phyloP scores from a whole-genome alignment of 2,329 filamentous ascomycete species.

The Ceratocystis papillata region DNA sequence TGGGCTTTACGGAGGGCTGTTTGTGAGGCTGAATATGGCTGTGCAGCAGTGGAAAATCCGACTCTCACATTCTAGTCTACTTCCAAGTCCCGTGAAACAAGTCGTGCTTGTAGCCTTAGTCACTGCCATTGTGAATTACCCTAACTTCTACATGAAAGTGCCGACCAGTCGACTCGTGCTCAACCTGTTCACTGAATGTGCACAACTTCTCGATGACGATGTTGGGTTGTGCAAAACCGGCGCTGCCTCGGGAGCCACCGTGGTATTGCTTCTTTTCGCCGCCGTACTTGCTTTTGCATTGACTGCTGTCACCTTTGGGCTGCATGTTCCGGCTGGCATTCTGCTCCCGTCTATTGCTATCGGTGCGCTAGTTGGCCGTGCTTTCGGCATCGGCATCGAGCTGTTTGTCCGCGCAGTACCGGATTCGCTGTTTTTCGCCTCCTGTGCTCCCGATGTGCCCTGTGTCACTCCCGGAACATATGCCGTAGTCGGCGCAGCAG shows the following conservation, averaged over 20 bases:
- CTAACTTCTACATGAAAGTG: conserved; percentile 90
- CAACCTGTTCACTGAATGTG: conserved; percentile 84
- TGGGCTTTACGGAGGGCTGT: conserved; percentile 86
- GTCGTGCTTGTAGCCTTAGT: conserved; percentile 68
- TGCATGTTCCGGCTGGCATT: conserved; percentile 90
- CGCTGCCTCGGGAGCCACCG: conserved; percentile 56
- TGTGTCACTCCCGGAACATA: conserved; percentile 94
- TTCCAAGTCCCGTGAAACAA: conserved; percentile 65
- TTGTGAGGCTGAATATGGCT: conserved; percentile 88
- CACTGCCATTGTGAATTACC: conserved; percentile 85
- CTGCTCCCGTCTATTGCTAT: conserved; percentile 95
- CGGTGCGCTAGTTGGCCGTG: conserved; percentile 78
- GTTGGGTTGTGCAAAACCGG: conserved; percentile 69
- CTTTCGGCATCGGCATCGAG: conserved; percentile 78
- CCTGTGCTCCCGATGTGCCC: conserved; percentile 72
- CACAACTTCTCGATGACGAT: conserved; percentile 67
- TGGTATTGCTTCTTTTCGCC: conserved; percentile 72
- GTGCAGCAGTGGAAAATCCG: conserved; percentile 54
- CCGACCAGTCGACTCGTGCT: conserved; percentile 87
- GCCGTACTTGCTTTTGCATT: conserved; percentile 76
- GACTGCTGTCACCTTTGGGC: conserved; percentile 77
- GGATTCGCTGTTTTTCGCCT: conserved; percentile 54
- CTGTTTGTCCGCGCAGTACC: conserved; percentile 75
- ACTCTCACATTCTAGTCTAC: conserved; percentile 53
- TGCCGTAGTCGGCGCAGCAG: conserved; percentile 88